Base-by-base conservation (phyloP, 2,329 filamentous ascomycete genomes). In the Cercospora sp. region DNA sequence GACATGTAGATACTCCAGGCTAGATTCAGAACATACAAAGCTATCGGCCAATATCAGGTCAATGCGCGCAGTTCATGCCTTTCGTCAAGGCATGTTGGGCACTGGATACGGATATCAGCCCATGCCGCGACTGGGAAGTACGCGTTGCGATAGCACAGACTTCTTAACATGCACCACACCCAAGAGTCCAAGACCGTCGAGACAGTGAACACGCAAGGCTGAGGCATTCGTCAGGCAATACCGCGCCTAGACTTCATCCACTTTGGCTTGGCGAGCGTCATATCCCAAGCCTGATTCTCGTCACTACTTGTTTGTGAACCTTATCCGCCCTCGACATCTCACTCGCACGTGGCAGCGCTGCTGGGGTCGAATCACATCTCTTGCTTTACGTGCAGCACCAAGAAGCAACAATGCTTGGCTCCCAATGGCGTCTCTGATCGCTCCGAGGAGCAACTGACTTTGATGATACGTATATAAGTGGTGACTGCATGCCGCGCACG, bases 391-490 rank as follows among this genome's bases (percentile, higher is more conserved):
- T 68, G 57, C 45, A 64, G 57, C 26, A 57, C 66, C 66, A 51
- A 68, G 62, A 57, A 36, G n/a, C 28, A 33, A 42, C 55, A 61
- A 64, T 64, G 55, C 66, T 64, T 68, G 66, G 57, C 66, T 40
- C 31, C 61, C 55, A 60, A 61, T 64, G 57, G 55, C 61, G 45
- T 28, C 51, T 42, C 12, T 64, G 7, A 16, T 30, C 53, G 20
- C 42, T 65, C 55, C 66, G 66, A 68, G 66, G 66, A 65, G 62
- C 30, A 23, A 5, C 12, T 6, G 53, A 30, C 28, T 61, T 16
- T 51, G 61, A 16, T 23, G 40, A 31, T 58, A 55, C 40, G 55
- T 55, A 55, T 51, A 64, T 68, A 40, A 51, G 30, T 26, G 36
- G 55, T 57, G 59, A 40, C 66, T 13, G n/a, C 36, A 23, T 31